phyloP scores from a whole-genome alignment of 164 flowering plant species.

The Warburgia ugandensis region DNA sequence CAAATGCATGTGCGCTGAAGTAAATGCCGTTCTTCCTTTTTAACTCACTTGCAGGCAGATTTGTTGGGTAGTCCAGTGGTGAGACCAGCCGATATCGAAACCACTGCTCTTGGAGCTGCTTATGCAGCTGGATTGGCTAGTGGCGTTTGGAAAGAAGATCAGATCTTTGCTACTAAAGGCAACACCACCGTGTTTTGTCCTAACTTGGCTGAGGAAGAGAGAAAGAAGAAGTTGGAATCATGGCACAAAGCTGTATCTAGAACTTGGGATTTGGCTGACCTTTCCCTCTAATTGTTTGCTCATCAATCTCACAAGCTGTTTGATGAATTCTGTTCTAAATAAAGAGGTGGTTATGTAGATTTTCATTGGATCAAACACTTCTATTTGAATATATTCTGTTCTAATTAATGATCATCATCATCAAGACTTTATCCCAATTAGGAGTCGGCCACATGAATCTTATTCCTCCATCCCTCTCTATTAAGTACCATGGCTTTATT shows the following conservation, averaged over 20 bases:
- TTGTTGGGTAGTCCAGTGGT: conserved; percentile 74
- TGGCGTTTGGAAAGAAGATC: conserved; percentile 67
- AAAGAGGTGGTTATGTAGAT: no score
- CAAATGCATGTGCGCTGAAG: no score
- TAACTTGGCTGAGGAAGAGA: conserved; percentile 31
- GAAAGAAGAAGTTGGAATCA: conserved; percentile 72
- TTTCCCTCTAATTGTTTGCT: conserved; percentile 37
- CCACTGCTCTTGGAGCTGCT: conserved; percentile 97
- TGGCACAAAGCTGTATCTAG: conserved; percentile 88
- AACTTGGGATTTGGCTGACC: conserved; percentile 85
- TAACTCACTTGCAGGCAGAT: conserved; percentile 93
- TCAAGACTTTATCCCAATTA: no score
- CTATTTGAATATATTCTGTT: no score
- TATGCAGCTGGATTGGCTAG: conserved; percentile 93
- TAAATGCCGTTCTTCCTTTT: no score
- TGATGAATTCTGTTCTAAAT: no score
- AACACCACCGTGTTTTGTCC: conserved; percentile 44
- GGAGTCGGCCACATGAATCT: no score
- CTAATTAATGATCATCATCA: no score
- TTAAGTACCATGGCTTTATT: no score
- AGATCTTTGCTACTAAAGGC: conserved; percentile 45
- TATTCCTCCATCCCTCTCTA: no score
- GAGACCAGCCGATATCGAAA: conserved; percentile 87
- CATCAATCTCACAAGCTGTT: not conserved
- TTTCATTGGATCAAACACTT: no score